Percentiles rank a stretch among this genome's conserved stretches.
Conservation (phyloP, 2,329 filamentous ascomycete species). For the Penicillium decumbens region DNA sequence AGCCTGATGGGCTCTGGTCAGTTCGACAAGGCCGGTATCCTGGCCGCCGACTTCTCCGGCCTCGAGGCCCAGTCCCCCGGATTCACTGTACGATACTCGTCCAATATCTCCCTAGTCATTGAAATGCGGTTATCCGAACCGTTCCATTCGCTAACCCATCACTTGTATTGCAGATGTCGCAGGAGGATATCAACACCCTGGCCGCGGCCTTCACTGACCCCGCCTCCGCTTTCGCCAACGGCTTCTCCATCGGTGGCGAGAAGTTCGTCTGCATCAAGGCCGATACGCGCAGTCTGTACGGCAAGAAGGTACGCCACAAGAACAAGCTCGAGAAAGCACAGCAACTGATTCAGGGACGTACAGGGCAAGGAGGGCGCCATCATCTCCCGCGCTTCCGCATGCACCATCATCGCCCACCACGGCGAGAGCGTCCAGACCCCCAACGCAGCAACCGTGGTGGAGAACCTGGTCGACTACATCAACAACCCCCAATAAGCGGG, state of each 20-base stretch:
- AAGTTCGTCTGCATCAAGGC: slow-evolving; percentile 74
- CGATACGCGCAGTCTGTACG: slow-evolving; percentile 76
- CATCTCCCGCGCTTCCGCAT: slow-evolving; percentile 81
- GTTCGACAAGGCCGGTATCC: slow-evolving; percentile 78
- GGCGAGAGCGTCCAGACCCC: slow-evolving; percentile 67
- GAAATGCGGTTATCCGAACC: not conserved
- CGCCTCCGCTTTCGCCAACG: slow-evolving; percentile 51
- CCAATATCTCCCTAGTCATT: not conserved
- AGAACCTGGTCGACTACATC: slow-evolving; percentile 81
- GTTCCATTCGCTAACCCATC: not conserved
- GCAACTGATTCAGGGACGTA: not conserved
- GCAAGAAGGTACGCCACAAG: slow-evolving; percentile 64
- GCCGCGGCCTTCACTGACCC: slow-evolving; percentile 51
- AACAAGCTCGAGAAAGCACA: slow-evolving; percentile 18
- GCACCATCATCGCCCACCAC: slow-evolving; percentile 86
- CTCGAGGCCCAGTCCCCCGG: slow-evolving; percentile 67
- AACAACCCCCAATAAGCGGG: slow-evolving; percentile 63
- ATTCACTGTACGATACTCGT: slow-evolving; percentile 61
- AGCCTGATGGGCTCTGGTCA: slow-evolving; percentile 77
- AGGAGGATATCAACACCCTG: slow-evolving; percentile 54
- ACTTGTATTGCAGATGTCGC: slow-evolving; percentile 42
- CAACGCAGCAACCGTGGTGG: slow-evolving; percentile 71
- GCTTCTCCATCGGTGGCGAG: slow-evolving; percentile 69
- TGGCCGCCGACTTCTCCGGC: slow-evolving; percentile 74
- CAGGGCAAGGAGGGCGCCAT: slow-evolving; percentile 76